Conservation (phyloP, 257 asterid species). For the Rauvolfia tetraphylla region DNA sequence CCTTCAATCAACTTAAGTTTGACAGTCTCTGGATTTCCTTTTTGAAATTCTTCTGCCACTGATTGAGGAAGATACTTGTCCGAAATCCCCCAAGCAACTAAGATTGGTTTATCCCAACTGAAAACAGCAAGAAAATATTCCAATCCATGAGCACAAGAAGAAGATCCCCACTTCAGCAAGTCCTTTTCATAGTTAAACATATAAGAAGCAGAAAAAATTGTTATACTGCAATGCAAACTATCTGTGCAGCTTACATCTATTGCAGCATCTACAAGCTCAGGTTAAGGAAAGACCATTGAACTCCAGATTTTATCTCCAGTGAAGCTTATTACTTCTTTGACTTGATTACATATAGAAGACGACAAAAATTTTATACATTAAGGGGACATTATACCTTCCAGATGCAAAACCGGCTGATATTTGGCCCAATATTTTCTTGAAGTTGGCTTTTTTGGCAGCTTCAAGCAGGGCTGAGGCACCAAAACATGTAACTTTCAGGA, state of each 20-base stretch:
- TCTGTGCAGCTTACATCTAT: not conserved
- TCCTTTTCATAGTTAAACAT: not conserved
- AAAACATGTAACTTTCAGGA: slow-evolving; percentile 5
- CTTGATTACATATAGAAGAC: not conserved
- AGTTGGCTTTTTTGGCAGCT: slow-evolving; percentile 67
- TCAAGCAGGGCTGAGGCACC: slow-evolving; percentile 77
- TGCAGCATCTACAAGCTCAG: not conserved
- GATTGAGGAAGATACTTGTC: slow-evolving; percentile 95
- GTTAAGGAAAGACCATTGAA: not conserved
- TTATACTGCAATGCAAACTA: not conserved
- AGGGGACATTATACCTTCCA: slow-evolving; percentile 56
- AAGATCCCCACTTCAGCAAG: not conserved
- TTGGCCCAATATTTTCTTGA: slow-evolving; percentile 53
- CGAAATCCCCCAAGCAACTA: slow-evolving; percentile 90
- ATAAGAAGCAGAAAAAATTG: not conserved
- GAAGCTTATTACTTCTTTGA: not conserved
- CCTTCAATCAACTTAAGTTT: slow-evolving; percentile 86
- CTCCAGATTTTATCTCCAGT: not conserved
- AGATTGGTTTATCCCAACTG: slow-evolving; percentile 85
- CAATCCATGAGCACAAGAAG: not conserved
- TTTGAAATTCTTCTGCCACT: slow-evolving; percentile 81
- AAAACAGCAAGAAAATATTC: slow-evolving; percentile 9
- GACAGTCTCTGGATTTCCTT: slow-evolving; percentile 49
- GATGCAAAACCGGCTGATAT: slow-evolving; percentile 75
- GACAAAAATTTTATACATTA: not conserved